These are phyloP conservation scores for Pseudotulostoma volvatum DNA, from an alignment of 495 filamentous ascomycete species.

Conservation along the genomic window DNA sequence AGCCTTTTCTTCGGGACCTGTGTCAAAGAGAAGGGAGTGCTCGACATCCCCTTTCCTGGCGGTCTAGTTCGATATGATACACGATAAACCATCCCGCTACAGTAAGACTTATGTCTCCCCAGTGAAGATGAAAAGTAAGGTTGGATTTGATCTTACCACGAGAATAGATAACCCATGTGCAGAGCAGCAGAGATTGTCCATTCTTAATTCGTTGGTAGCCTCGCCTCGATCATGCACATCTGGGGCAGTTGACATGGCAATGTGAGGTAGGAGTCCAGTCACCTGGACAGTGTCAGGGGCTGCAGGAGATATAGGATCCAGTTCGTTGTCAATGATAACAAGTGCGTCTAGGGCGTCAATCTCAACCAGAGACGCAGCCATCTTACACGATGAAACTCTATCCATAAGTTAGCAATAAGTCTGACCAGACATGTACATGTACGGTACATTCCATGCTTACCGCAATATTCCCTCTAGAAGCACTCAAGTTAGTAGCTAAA, in stretches of 20 bases:
- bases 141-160: slow-evolving; percentile 20
- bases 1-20: slow-evolving; percentile 38
- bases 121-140: neutral
- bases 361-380: slow-evolving; percentile 22
- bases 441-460: no score
- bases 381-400: no score
- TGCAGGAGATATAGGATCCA: slow-evolving; percentile 38
- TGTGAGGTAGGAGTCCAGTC: slow-evolving; percentile 23
- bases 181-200: slow-evolving; percentile 43
- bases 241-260: slow-evolving; percentile 16
- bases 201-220: slow-evolving; percentile 29
- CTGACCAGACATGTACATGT: no score
- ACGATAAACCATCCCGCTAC: neutral
- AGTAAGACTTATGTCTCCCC: neutral
- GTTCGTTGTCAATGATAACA: slow-evolving; percentile 40
- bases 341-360: slow-evolving; percentile 32
- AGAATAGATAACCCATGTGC: slow-evolving; percentile 44
- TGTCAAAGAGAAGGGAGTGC: slow-evolving; percentile 43
- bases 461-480: no score
- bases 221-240: slow-evolving; percentile 23
- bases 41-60: slow-evolving; percentile 33
- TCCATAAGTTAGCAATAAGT: no score
- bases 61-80: slow-evolving; percentile 28
- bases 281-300: slow-evolving; percentile 33
- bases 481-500: no score